Conservation (phyloP, 805 yeast genomes). For the Komagataella kurtzmanii region DNA sequence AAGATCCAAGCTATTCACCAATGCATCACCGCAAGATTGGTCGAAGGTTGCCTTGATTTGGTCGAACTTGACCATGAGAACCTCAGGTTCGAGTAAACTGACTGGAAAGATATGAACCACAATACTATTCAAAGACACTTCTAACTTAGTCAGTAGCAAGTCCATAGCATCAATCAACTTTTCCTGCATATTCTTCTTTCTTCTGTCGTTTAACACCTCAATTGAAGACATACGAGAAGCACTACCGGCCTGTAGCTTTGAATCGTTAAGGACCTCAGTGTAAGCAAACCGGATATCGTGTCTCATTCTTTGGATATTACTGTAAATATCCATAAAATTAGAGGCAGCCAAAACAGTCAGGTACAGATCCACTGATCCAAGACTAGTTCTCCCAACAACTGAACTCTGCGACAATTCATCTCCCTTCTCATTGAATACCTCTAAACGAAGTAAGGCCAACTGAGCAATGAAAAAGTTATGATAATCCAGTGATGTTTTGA, state of each 20-base stretch:
- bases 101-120: conserved; percentile 70
- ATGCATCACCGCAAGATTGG: conserved; percentile 28
- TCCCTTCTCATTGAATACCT: conserved; percentile 36
- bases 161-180: conserved; percentile 12
- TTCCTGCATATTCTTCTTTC: background rate
- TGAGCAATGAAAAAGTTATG: conserved; percentile 67
- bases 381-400: conserved; percentile 34
- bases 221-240: conserved; percentile 2
- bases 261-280: conserved; percentile 58
- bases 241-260: conserved; percentile 11
- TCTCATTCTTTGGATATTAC: conserved; percentile 54
- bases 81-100: conserved; percentile 66
- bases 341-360: conserved; percentile 81
- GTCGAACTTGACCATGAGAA: conserved; percentile 47
- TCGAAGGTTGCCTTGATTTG: conserved; percentile 38
- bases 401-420: conserved; percentile 28
- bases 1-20: conserved; percentile 46
- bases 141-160: conserved; percentile 53
- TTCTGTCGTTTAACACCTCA: conserved; percentile 6
- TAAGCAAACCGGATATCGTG: conserved; percentile 66
- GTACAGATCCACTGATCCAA: conserved; percentile 44
- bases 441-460: conserved; percentile 31
- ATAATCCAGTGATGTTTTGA: conserved; percentile 67
- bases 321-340: conserved; percentile 64
- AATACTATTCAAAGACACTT: conserved; percentile 42